These are phyloP conservation scores for Coccomyxa sp. DNA, from an alignment of 139 green algal species.

Conservation along the genomic window DNA sequence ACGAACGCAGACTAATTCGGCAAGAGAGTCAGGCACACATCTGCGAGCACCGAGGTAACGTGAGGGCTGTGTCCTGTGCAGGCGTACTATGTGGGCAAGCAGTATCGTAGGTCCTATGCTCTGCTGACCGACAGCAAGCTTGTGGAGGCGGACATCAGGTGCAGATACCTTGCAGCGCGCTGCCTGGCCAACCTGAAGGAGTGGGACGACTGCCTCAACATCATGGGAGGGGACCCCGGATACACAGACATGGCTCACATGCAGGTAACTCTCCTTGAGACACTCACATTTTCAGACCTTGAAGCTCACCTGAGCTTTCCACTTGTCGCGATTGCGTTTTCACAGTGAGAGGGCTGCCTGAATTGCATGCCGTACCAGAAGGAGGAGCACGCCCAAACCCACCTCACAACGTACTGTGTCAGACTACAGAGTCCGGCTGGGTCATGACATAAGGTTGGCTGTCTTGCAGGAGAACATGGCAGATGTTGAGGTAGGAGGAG, in stretches of 20 bases:
- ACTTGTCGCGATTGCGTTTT: not conserved
- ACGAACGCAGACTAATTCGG: too few relatives aligned
- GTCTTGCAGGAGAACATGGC: slow-evolving; percentile 5
- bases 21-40: too few relatives aligned
- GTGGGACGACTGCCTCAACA: slow-evolving; percentile 85
- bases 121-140: slow-evolving; percentile 48
- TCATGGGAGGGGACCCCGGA: slow-evolving; percentile 71
- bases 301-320: not conserved
- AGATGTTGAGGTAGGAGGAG: slow-evolving; percentile 10
- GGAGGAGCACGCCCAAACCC: slow-evolving; percentile 3
- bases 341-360: not conserved
- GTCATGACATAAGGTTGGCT: slow-evolving; percentile 21
- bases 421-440: slow-evolving; percentile 1
- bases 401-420: not conserved
- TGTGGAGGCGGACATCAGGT: slow-evolving; percentile 39
- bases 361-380: not conserved
- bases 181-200: slow-evolving; percentile 74
- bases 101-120: slow-evolving; percentile 62
- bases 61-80: too few relatives aligned
- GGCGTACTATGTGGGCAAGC: slow-evolving; percentile 63
- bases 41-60: too few relatives aligned
- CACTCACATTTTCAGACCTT: slow-evolving; percentile 5
- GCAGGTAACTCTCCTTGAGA: too few relatives aligned
- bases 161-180: slow-evolving; percentile 18
- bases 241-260: slow-evolving; percentile 14